Evolutionary conservation across 805 yeast species (phyloP).

Genomic region (Saitoella complicata): DNA sequence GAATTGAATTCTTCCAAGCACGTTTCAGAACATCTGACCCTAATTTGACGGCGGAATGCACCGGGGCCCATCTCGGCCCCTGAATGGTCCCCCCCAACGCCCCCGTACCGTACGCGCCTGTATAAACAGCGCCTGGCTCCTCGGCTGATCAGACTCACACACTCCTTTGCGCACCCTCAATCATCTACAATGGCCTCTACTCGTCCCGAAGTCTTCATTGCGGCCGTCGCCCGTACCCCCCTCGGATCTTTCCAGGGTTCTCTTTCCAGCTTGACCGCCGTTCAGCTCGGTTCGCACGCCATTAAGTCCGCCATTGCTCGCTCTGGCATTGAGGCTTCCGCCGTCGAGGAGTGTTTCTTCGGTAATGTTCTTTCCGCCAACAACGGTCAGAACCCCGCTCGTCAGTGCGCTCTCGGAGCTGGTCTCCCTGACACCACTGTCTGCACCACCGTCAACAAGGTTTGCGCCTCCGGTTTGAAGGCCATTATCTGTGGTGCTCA

Average conservation of each 20-base stretch:
- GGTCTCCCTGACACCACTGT: conserved; percentile 69
- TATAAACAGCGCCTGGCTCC: neutral
- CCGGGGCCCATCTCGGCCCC: too few relatives aligned
- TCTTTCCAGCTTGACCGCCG: conserved; percentile 55
- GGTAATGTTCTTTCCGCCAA: conserved; percentile 88
- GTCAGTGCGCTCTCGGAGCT: conserved; percentile 83
- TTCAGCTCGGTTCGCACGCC: conserved; percentile 84
- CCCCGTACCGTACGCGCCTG: too few relatives aligned
- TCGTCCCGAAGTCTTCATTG: conserved; percentile 53
- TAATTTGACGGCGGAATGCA: too few relatives aligned
- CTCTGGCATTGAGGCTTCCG: conserved; percentile 59
- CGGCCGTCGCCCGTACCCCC: conserved; percentile 85
- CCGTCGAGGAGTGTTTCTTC: conserved; percentile 74
- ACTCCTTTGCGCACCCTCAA: neutral
- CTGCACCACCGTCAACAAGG: conserved; percentile 85
- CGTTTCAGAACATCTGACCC: too few relatives aligned
- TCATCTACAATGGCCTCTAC: neutral
- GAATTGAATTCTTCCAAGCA: too few relatives aligned
- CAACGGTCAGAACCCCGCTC: conserved; percentile 92
- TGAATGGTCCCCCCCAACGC: too few relatives aligned
- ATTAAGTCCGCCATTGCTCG: conserved; percentile 77
- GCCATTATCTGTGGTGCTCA: conserved; percentile 78
- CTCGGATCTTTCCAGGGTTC: conserved; percentile 87
- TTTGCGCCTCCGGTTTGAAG: conserved; percentile 90
- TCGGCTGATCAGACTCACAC: neutral